Percentiles rank a stretch among this genome's conserved stretches.
phyloP scores from a whole-genome alignment of 202 grass and related monocot genomes.

The Panicum hallii region DNA sequence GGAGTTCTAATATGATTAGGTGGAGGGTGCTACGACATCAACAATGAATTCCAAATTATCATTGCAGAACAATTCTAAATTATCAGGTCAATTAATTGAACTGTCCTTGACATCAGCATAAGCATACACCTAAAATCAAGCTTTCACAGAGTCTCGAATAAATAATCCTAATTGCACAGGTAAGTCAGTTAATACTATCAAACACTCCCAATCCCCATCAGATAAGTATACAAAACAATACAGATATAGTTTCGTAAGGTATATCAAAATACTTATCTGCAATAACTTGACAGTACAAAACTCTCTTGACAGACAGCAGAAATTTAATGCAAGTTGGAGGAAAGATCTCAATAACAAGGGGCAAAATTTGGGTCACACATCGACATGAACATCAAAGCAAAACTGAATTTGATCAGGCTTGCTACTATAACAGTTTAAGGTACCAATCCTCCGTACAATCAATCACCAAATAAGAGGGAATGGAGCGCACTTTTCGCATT shows the following conservation, averaged over 20 bases:
- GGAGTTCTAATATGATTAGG: background rate
- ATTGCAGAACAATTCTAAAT: background rate
- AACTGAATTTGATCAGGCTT: background rate
- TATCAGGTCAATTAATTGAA: background rate
- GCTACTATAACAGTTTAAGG: background rate
- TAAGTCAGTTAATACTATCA: background rate
- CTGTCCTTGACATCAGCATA: background rate
- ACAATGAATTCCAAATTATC: background rate
- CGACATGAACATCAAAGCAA: slow-evolving; percentile 8
- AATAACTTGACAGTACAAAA: background rate
- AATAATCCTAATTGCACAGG: background rate
- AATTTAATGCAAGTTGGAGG: background rate
- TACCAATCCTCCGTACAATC: background rate
- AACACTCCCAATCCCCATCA: background rate
- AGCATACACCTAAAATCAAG: background rate
- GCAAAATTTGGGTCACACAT: background rate
- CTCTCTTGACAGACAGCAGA: background rate
- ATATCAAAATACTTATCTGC: background rate
- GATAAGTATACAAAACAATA: background rate
- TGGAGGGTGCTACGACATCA: background rate
- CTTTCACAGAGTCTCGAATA: background rate
- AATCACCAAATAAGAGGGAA: background rate
- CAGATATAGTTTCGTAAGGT: background rate
- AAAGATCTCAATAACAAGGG: background rate
- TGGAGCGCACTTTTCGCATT: background rate